These are phyloP conservation scores for Sporothrix variecibatus DNA, from an alignment of 2,329 filamentous ascomycete genomes.

Conservation along the genomic window DNA sequence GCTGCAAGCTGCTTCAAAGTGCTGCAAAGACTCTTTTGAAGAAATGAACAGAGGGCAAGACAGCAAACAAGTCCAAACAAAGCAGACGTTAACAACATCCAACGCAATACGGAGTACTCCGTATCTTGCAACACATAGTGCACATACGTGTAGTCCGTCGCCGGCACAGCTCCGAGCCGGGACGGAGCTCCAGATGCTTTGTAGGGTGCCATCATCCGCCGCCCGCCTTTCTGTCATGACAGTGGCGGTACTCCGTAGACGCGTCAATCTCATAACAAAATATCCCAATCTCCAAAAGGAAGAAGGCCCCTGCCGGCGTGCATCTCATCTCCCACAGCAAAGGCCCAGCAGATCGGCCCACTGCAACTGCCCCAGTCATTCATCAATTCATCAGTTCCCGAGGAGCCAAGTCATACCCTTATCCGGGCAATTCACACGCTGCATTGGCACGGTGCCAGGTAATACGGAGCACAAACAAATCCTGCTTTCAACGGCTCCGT, in stretches of 20 bases:
- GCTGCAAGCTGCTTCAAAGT: neutral
- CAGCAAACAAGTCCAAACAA: neutral
- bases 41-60: neutral
- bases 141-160: neutral
- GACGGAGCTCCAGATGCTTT: neutral
- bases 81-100: neutral
- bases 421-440: neutral
- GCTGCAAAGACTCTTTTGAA: neutral
- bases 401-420: neutral
- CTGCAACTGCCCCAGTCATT: neutral
- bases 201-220: neutral
- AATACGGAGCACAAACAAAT: neutral
- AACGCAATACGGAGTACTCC: neutral
- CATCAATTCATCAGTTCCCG: neutral
- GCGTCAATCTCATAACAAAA: neutral
- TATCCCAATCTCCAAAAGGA: neutral
- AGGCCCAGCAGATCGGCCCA: neutral
- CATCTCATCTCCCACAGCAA: slow-evolving; percentile 1
- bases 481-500: slow-evolving; percentile 3
- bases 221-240: neutral
- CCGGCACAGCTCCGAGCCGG: neutral
- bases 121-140: neutral
- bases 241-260: neutral
- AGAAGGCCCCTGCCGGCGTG: neutral
- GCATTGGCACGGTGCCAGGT: neutral